A percentile compares a stretch with the other conserved stretches of the same genome.
Evolutionary conservation across 768 basidiomycete species (phyloP).

Genomic region (Tricholoma flavovirens): DNA sequence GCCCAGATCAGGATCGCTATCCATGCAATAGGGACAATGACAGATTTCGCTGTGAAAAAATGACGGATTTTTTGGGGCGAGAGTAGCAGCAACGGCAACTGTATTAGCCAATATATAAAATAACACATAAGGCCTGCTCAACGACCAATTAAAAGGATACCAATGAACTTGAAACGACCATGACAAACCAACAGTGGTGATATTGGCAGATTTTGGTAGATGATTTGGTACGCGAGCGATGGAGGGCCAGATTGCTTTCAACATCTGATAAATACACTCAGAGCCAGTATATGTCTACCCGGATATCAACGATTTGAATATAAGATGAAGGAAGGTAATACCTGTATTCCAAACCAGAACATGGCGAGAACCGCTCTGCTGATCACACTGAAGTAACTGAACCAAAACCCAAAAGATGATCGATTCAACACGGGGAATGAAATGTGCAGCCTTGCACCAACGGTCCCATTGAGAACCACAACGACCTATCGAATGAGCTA

Average conservation of each 20-base stretch:
- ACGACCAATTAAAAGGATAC: not conserved
- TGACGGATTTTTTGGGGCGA: slow-evolving; percentile 74
- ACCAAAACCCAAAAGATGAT: slow-evolving; percentile 86
- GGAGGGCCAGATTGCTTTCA: slow-evolving; percentile 81
- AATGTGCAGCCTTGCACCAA: slow-evolving; percentile 72
- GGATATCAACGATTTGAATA: not conserved
- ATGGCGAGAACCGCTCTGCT: slow-evolving; percentile 70
- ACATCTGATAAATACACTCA: slow-evolving; percentile 77
- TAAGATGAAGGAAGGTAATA: slow-evolving; percentile 17
- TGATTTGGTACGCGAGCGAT: slow-evolving; percentile 58
- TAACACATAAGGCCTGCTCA: slow-evolving; percentile 63
- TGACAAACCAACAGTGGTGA: slow-evolving; percentile 53
- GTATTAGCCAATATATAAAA: slow-evolving; percentile 72
- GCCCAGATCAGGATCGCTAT: slow-evolving; percentile 78
- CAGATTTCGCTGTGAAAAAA: slow-evolving; percentile 66
- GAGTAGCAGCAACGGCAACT: slow-evolving; percentile 69
- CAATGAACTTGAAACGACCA: not conserved
- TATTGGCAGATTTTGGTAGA: slow-evolving; percentile 49
- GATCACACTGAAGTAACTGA: slow-evolving; percentile 81
- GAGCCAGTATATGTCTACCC: slow-evolving; percentile 51
- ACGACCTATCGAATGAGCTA: slow-evolving; percentile 25
- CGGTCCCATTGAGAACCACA: slow-evolving; percentile 74
- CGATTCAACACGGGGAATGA: slow-evolving; percentile 75
- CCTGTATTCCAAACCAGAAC: slow-evolving; percentile 81
- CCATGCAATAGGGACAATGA: slow-evolving; percentile 60